phyloP scores from a whole-genome alignment of 2,329 filamentous ascomycete genomes.

The Tothia fuscella region DNA sequence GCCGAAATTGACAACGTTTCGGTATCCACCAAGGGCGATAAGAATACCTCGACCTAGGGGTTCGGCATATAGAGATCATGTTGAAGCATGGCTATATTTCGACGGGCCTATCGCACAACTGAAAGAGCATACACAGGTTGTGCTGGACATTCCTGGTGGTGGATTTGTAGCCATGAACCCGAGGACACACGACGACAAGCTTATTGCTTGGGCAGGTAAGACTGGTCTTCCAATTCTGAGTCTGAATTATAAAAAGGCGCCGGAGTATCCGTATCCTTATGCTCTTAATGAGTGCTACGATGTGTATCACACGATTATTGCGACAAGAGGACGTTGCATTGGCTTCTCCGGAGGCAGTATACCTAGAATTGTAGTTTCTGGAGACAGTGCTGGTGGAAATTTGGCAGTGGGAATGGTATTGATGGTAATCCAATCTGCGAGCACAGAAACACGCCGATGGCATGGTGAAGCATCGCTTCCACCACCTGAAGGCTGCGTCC shows the following conservation, averaged over 20 bases:
- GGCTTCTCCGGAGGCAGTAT: conserved; percentile 55
- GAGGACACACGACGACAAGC: conserved; percentile 85
- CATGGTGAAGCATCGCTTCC: conserved; percentile 46
- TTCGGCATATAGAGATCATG: conserved; percentile 73
- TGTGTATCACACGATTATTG: conserved; percentile 63
- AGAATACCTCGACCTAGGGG: conserved; percentile 69
- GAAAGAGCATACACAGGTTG: conserved; percentile 61
- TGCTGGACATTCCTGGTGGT: conserved; percentile 85
- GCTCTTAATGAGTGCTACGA: conserved; percentile 82
- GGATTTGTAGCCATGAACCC: conserved; percentile 97
- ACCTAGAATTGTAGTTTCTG: conserved; percentile 61
- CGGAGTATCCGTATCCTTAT: conserved; percentile 75
- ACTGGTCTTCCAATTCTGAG: conserved; percentile 82
- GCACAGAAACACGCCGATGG: conserved; percentile 43
- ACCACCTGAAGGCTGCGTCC: conserved; percentile 69
- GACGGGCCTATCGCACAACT: conserved; percentile 74
- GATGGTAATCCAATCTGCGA: conserved; percentile 74
- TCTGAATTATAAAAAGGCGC: conserved; percentile 80
- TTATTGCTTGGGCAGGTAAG: conserved; percentile 83
- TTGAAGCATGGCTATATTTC: conserved; percentile 86
- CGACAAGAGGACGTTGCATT: conserved; percentile 61
- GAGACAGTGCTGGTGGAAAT: conserved; percentile 75
- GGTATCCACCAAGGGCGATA: conserved; percentile 69
- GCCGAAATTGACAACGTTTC: conserved; percentile 67
- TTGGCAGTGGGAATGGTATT: conserved; percentile 68